Evolutionary conservation across 164 flowering plant genomes (phyloP).

Genomic region (Berberis vulgaris): DNA sequence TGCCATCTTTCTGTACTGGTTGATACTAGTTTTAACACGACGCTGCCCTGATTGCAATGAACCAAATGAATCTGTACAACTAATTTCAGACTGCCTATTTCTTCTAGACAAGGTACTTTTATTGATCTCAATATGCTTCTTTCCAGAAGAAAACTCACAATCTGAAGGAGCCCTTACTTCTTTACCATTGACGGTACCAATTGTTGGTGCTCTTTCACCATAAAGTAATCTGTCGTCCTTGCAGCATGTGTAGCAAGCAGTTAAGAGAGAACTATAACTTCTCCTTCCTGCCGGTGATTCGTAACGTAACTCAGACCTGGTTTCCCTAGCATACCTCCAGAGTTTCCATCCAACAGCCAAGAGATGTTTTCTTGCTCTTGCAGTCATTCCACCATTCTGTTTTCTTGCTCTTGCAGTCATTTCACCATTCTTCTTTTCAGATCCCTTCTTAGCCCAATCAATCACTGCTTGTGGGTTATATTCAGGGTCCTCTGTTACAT

Average conservation of each 20-base stretch:
- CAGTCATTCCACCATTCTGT: constrained; percentile 1
- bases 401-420: background rate
- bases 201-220: background rate
- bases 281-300: constrained; percentile 31
- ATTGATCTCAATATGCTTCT: background rate
- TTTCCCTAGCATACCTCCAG: background rate
- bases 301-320: constrained; percentile 26
- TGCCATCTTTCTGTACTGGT: constrained; percentile 4
- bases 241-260: constrained; percentile 40
- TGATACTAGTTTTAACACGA: background rate
- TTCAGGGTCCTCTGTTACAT: constrained; percentile 18
- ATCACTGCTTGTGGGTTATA: constrained; percentile 46
- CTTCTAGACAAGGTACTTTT: background rate
- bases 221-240: constrained; percentile 13
- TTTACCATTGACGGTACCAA: background rate
- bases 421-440: background rate
- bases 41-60: background rate
- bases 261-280: constrained; percentile 31
- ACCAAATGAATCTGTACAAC: constrained; percentile 4
- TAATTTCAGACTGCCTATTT: constrained; percentile 5
- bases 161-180: constrained; percentile 5
- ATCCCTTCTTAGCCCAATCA: constrained; percentile 17
- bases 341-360: constrained; percentile 49
- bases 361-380: constrained; percentile 50
- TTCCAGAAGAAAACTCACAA: constrained; percentile 2